These are phyloP conservation scores for Candida ovalis DNA, from an alignment of 805 yeast genomes.

Conservation along the genomic window DNA sequence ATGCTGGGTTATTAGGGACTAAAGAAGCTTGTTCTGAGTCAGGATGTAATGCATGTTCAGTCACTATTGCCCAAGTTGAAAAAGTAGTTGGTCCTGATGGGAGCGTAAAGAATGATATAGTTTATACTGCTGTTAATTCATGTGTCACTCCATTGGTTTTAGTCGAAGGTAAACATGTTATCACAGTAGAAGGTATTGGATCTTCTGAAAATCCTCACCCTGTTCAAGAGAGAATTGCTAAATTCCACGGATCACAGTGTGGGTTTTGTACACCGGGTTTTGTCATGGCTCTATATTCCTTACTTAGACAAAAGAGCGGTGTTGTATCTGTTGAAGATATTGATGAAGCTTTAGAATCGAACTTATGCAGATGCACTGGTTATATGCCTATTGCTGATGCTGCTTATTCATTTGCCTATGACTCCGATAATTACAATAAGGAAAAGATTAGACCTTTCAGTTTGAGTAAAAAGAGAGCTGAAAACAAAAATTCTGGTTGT, in stretches of 20 bases:
- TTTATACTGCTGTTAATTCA: constrained; percentile 39
- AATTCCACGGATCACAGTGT: constrained; percentile 48
- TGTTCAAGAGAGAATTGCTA: constrained; percentile 46
- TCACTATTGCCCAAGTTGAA: constrained; percentile 36
- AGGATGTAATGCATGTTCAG: constrained; percentile 50
- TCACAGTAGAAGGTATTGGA: constrained; percentile 48
- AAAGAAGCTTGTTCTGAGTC: constrained; percentile 49
- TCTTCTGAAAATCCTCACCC: constrained; percentile 39
- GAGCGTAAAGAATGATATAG: constrained; percentile 23
- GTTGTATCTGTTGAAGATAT: constrained; percentile 35
- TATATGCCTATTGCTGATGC: constrained; percentile 48
- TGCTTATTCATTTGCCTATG: constrained; percentile 38
- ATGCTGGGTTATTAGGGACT: constrained; percentile 38
- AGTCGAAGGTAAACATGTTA: constrained; percentile 43
- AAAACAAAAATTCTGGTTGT: constrained; percentile 2
- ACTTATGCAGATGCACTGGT: constrained; percentile 47
- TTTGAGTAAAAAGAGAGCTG: constrained; percentile 5
- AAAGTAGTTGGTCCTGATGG: constrained; percentile 7
- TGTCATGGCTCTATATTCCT: constrained; percentile 43
- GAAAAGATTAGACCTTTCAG: constrained; percentile 21
- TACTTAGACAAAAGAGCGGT: constrained; percentile 37
- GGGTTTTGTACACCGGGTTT: constrained; percentile 52
- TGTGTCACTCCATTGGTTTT: constrained; percentile 44
- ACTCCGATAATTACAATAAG: constrained; percentile 29
- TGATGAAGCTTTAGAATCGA: constrained; percentile 44